phyloP scores from a whole-genome alignment of 352 stramenopile species.

The Phytophthora litchii region DNA sequence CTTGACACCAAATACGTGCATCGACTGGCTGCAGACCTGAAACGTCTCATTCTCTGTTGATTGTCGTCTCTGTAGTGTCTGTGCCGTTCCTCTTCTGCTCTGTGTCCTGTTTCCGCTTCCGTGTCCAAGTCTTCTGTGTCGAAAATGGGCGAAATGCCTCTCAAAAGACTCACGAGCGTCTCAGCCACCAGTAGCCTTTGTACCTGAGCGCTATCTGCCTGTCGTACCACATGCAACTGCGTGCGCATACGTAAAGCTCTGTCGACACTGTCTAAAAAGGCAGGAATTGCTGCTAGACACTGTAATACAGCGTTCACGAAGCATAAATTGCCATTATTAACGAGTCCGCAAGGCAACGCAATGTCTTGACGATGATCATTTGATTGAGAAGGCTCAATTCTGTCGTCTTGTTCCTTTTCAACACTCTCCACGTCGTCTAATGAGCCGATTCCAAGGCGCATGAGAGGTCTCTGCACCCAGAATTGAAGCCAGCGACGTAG shows the following conservation, averaged over 20 bases:
- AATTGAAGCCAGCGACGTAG: constrained; percentile 40
- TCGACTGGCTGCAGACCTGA: constrained; percentile 41
- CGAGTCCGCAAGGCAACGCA: constrained; percentile 42
- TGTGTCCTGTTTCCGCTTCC: constrained; percentile 6
- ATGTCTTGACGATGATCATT: constrained; percentile 1
- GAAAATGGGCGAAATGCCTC: constrained; percentile 15
- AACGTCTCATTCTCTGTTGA: constrained; percentile 33
- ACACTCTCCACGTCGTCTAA: constrained; percentile 13
- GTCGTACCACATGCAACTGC: constrained; percentile 28
- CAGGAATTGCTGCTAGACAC: constrained; percentile 54
- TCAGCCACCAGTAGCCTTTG: constrained; percentile 36
- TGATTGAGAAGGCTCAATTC: not conserved
- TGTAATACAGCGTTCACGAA: constrained; percentile 82
- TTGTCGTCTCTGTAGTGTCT: constrained; percentile 28
- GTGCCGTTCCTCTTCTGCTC: constrained; percentile 6
- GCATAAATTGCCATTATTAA: constrained; percentile 79
- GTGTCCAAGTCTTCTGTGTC: constrained; percentile 12
- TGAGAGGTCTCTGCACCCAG: constrained; percentile 33
- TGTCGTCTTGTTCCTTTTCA: constrained; percentile 18
- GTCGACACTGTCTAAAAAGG: constrained; percentile 44
- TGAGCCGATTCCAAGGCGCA: constrained; percentile 40
- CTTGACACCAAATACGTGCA: constrained; percentile 58
- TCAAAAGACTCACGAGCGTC: constrained; percentile 36
- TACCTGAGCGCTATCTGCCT: constrained; percentile 23
- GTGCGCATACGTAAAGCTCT: constrained; percentile 25